These are phyloP conservation scores for Dissophora ornata DNA, from an alignment of 192 early-diverging fungal genomes.

Conservation along the genomic window DNA sequence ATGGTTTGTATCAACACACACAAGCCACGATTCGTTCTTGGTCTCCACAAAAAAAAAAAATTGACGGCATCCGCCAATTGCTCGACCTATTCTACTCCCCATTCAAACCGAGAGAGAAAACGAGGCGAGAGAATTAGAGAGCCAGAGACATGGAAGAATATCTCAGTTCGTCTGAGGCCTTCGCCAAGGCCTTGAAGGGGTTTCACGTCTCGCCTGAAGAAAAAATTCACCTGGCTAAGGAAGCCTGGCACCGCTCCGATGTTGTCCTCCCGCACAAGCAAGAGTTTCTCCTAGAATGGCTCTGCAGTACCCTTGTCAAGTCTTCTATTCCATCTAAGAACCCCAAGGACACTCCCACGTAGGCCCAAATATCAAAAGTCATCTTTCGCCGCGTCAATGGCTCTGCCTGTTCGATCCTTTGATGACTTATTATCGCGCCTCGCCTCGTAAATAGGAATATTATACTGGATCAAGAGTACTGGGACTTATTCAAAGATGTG, in stretches of 20 bases:
- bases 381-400: no score
- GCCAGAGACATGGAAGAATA: constrained; percentile 35
- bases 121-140: no score
- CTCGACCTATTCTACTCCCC: neutral
- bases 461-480: constrained; percentile 42
- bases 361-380: neutral
- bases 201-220: constrained; percentile 29
- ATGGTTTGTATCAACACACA: no score
- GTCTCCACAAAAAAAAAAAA: neutral
- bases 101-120: no score
- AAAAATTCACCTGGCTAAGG: constrained; percentile 43
- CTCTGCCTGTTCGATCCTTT: no score
- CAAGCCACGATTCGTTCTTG: neutral
- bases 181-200: constrained; percentile 52
- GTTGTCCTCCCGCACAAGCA: constrained; percentile 54
- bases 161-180: constrained; percentile 45
- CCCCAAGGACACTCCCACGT: constrained; percentile 30
- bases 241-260: constrained; percentile 39
- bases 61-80: neutral
- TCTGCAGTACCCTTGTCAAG: constrained; percentile 48
- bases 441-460: constrained; percentile 5
- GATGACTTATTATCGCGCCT: no score
- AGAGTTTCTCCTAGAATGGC: constrained; percentile 55
- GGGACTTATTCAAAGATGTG: constrained; percentile 45
- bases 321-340: constrained; percentile 29